Percentiles rank a stretch among this genome's conserved stretches.
phyloP scores from a whole-genome alignment of 2,329 filamentous ascomycete species.

The Xylaria polymorpha region DNA sequence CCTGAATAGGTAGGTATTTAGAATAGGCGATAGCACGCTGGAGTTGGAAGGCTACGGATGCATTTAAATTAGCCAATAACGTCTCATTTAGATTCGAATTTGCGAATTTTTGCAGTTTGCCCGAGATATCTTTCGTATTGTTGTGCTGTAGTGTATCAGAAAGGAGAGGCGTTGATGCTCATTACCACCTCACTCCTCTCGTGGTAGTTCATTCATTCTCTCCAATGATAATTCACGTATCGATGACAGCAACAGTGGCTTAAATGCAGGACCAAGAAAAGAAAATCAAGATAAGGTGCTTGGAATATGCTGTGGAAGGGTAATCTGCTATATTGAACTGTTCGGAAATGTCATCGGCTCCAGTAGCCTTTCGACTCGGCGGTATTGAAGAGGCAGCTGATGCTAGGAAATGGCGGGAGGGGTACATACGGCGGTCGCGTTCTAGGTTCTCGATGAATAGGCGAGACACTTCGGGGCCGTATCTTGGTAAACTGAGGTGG shows the following conservation, averaged over 20 bases:
- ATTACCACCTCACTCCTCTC: neutral
- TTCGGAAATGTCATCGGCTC: conserved; percentile 1
- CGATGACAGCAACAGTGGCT: neutral
- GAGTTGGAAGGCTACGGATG: neutral
- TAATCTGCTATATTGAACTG: neutral
- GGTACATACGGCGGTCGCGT: conserved; percentile 22
- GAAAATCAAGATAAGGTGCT: neutral
- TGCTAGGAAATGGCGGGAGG: conserved; percentile 8
- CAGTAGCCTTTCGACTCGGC: neutral
- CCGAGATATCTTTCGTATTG: neutral
- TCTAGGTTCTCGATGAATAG: conserved; percentile 25
- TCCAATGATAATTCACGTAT: conserved; percentile 4
- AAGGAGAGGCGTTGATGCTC: neutral
- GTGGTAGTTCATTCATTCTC: neutral
- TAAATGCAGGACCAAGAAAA: neutral
- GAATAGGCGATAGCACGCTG: conserved; percentile 18
- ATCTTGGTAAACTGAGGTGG: conserved; percentile 16
- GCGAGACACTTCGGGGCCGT: conserved; percentile 16
- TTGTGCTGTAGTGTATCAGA: neutral
- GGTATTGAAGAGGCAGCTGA: conserved; percentile 9
- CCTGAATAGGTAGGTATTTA: conserved; percentile 31
- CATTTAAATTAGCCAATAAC: conserved; percentile 13
- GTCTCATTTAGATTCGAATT: neutral
- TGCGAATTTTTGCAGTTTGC: neutral
- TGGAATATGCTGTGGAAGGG: conserved; percentile 11